A percentile compares a stretch with the other conserved stretches of the same genome.
phyloP scores from a whole-genome alignment of 352 stramenopile species.

The Globisporangium splendens region DNA sequence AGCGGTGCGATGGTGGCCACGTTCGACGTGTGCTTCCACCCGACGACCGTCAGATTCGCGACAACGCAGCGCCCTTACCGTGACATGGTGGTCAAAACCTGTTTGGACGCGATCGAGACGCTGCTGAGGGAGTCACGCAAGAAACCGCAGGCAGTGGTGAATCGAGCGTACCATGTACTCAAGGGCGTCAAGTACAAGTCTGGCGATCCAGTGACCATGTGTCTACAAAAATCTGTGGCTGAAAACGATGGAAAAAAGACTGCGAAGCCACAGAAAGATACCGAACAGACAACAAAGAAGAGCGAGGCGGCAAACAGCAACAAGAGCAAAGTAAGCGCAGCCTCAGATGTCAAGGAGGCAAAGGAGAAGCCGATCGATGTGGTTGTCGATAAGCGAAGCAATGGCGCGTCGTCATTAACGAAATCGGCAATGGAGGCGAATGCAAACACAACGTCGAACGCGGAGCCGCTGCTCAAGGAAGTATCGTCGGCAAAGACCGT shows the following conservation, averaged over 20 bases:
- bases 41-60: constrained; percentile 72
- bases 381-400: constrained; percentile 9
- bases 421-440: constrained; percentile 4
- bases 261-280: neutral
- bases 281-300: too few species aligned
- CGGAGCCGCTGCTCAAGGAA: constrained; percentile 14
- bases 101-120: constrained; percentile 80
- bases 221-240: constrained; percentile 29
- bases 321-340: neutral
- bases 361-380: constrained; percentile 12
- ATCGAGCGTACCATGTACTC: constrained; percentile 70
- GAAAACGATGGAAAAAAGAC: constrained; percentile 8
- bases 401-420: neutral
- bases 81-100: constrained; percentile 85
- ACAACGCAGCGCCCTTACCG: constrained; percentile 55
- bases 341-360: neutral
- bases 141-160: constrained; percentile 19
- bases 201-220: constrained; percentile 72
- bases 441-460: neutral
- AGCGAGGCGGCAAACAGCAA: neutral
- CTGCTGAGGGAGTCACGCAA: constrained; percentile 40
- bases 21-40: constrained; percentile 93
- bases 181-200: constrained; percentile 89
- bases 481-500: constrained; percentile 12
- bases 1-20: constrained; percentile 55